phyloP scores from a whole-genome alignment of 352 stramenopile species.

The Globisporangium apiculatum region DNA sequence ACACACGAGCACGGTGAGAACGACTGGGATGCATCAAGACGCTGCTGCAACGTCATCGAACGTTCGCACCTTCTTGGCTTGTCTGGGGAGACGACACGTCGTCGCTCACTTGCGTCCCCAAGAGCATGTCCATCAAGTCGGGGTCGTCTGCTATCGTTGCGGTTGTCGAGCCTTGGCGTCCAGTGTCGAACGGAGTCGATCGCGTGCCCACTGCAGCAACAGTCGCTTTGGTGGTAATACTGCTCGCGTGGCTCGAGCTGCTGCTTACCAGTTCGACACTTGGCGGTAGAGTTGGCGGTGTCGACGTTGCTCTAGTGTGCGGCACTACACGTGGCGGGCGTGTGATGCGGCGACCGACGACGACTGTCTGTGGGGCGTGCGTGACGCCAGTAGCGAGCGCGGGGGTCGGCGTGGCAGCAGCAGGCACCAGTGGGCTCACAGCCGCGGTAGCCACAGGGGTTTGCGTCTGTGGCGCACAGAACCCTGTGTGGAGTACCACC shows the following conservation, averaged over 20 bases:
- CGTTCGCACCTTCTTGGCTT: slow-evolving; percentile 6
- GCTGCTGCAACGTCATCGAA: too few species aligned
- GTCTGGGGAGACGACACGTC: slow-evolving; percentile 5
- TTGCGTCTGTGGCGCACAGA: too few species aligned
- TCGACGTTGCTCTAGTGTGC: background rate
- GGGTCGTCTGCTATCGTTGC: background rate
- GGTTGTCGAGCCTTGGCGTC: background rate
- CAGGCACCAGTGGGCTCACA: too few species aligned
- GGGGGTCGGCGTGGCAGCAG: background rate
- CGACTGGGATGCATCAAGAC: too few species aligned
- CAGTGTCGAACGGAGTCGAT: background rate
- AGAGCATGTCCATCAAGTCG: slow-evolving; percentile 2
- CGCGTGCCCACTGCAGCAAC: background rate
- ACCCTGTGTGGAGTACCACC: background rate
- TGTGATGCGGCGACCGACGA: background rate
- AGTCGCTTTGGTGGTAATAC: background rate
- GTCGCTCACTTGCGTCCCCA: slow-evolving; percentile 1
- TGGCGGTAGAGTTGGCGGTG: background rate
- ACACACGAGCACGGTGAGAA: background rate
- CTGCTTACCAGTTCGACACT: too few species aligned
- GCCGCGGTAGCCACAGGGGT: too few species aligned
- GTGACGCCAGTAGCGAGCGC: background rate
- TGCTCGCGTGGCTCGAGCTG: too few species aligned
- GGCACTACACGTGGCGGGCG: background rate
- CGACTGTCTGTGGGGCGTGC: background rate